phyloP scores from a whole-genome alignment of 1,284 basidiomycete species.

The Meira nashicola region DNA sequence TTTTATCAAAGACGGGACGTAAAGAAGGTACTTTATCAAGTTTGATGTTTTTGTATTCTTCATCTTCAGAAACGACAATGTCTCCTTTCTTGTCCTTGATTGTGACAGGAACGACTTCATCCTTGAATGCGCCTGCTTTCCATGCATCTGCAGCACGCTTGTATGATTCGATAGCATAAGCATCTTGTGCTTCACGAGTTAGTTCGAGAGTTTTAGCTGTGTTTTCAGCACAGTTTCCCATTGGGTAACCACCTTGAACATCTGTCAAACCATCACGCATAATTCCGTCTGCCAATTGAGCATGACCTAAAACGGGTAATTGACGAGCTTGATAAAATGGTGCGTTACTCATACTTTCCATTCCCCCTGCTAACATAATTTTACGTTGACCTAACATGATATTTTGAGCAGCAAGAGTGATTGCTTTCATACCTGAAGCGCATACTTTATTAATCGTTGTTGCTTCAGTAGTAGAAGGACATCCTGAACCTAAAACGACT shows the following conservation, averaged over 20 bases:
- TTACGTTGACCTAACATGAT: constrained; percentile 54
- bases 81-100: constrained; percentile 82
- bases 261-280: constrained; percentile 76
- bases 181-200: constrained; percentile 6
- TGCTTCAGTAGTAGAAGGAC: constrained; percentile 80
- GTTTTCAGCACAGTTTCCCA: constrained; percentile 54
- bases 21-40: constrained; percentile 54
- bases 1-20: constrained; percentile 55
- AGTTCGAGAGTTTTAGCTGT: constrained; percentile 21
- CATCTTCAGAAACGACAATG: constrained; percentile 76
- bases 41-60: constrained; percentile 74
- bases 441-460: constrained; percentile 85
- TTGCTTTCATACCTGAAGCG: constrained; percentile 56
- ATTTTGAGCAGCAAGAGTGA: constrained; percentile 56
- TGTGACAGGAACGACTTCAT: constrained; percentile 81
- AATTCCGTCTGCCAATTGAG: constrained; percentile 78
- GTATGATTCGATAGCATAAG: constrained; percentile 76
- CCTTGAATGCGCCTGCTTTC: constrained; percentile 75
- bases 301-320: constrained; percentile 76
- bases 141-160: constrained; percentile 85
- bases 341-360: constrained; percentile 56
- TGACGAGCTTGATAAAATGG: constrained; percentile 81
- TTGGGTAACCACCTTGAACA: constrained; percentile 29
- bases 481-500: constrained; percentile 75
- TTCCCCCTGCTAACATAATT: constrained; percentile 56